phyloP scores from a whole-genome alignment of 306 rosid species.

The Vigna mungo region DNA sequence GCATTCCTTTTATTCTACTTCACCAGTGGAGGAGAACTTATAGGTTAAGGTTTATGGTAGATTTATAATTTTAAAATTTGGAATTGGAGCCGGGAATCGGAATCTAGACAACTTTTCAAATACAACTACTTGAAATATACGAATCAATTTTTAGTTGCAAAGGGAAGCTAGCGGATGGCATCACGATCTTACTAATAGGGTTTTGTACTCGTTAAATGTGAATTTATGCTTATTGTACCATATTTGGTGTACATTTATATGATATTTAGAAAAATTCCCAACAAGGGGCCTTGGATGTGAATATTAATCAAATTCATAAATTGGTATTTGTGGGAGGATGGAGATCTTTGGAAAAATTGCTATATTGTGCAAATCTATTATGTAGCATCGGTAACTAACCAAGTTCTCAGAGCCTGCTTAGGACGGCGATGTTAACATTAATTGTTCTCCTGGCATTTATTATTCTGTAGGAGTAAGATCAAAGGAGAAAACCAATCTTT shows the following conservation, averaged over 20 bases:
- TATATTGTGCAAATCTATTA: slow-evolving; percentile 3
- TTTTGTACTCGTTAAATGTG: not conserved
- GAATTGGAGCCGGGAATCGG: not conserved
- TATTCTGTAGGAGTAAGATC: slow-evolving; percentile 54
- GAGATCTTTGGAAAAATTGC: not conserved
- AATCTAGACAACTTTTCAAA: slow-evolving; percentile 1
- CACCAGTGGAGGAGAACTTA: slow-evolving; percentile 16
- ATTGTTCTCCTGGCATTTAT: slow-evolving; percentile 35
- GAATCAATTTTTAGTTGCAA: not conserved
- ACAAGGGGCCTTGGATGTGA: not conserved
- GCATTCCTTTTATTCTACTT: slow-evolving; percentile 40
- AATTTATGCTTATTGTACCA: slow-evolving; percentile 1
- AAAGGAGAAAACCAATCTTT: slow-evolving; percentile 50
- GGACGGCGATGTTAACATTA: slow-evolving; percentile 7
- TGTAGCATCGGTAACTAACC: not conserved
- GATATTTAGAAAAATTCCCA: not conserved
- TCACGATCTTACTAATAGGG: not conserved
- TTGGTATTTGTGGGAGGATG: slow-evolving; percentile 4
- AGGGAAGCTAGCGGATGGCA: not conserved
- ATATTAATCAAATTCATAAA: slow-evolving; percentile 32
- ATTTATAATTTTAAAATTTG: not conserved
- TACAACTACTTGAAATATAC: slow-evolving; percentile 25
- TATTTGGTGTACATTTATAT: not conserved
- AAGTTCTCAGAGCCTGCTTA: slow-evolving; percentile 12
- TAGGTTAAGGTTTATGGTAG: slow-evolving; percentile 21